These are phyloP conservation scores for Beta corolliflora DNA, from an alignment of 179 eudicot genomes.

Conservation along the genomic window DNA sequence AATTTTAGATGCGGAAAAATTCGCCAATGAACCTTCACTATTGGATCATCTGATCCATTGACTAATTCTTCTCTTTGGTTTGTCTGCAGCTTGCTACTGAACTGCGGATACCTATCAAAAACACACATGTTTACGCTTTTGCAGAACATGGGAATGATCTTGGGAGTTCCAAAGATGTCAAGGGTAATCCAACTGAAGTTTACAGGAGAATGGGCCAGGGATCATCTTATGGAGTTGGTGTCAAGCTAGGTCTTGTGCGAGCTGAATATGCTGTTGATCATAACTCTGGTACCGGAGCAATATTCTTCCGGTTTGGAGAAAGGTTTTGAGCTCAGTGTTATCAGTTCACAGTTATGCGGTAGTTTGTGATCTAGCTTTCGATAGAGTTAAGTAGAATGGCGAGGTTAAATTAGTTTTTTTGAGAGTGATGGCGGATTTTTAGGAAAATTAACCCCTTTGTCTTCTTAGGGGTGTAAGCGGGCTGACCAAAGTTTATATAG, in stretches of 20 bases:
- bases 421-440: constrained; percentile 12
- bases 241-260: constrained; percentile 82
- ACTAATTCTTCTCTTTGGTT: not conserved
- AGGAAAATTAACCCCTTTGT: constrained; percentile 8
- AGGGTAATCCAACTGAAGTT: constrained; percentile 96
- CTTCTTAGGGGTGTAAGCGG: no score
- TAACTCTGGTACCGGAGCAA: constrained; percentile 82
- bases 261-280: constrained; percentile 95
- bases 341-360: not conserved
- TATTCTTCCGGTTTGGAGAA: constrained; percentile 96
- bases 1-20: not conserved
- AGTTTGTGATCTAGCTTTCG: constrained; percentile 18
- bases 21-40: no score
- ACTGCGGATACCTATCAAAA: constrained; percentile 79
- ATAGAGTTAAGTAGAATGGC: constrained; percentile 29
- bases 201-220: constrained; percentile 89
- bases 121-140: constrained; percentile 77
- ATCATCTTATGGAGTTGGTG: constrained; percentile 89
- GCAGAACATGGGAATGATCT: constrained; percentile 94
- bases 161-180: constrained; percentile 89
- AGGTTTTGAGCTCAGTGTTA: constrained; percentile 60
- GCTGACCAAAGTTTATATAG: not conserved
- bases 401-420: not conserved
- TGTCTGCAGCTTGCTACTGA: constrained; percentile 83
- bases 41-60: not conserved